Evolutionary conservation across 495 filamentous ascomycete genomes (phyloP).

Genomic region (Annulohypoxylon bovei): DNA sequence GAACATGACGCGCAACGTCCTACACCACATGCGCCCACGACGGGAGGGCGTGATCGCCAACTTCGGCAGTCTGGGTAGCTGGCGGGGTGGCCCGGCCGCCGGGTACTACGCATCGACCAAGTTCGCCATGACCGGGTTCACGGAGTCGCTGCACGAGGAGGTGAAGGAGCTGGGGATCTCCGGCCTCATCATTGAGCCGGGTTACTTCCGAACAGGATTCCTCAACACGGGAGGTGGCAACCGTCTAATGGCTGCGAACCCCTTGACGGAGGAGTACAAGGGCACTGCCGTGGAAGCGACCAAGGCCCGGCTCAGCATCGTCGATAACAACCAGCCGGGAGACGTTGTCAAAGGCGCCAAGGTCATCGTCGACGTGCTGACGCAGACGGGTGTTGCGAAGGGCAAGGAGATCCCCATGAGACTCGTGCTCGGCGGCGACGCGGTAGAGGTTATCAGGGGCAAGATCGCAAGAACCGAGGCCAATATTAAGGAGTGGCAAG

Average conservation of each 20-base stretch:
- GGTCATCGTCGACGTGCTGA: slow-evolving; percentile 59
- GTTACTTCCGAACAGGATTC: slow-evolving; percentile 54
- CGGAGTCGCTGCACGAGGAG: slow-evolving; percentile 54
- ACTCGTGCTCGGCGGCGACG: slow-evolving; percentile 49
- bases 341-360: slow-evolving; percentile 57
- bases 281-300: slow-evolving; percentile 33
- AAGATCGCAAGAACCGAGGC: slow-evolving; percentile 48
- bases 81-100: slow-evolving; percentile 41
- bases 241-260: slow-evolving; percentile 37
- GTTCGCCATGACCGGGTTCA: slow-evolving; percentile 54
- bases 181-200: slow-evolving; percentile 59
- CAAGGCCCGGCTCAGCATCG: slow-evolving; percentile 34
- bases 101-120: slow-evolving; percentile 60
- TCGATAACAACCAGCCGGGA: slow-evolving; percentile 53
- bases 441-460: slow-evolving; percentile 39
- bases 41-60: slow-evolving; percentile 56
- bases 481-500: slow-evolving; percentile 51
- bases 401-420: slow-evolving; percentile 48
- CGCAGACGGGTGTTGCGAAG: slow-evolving; percentile 49
- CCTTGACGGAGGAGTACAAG: slow-evolving; percentile 42
- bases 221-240: slow-evolving; percentile 34
- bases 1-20: slow-evolving; percentile 53
- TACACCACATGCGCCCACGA: slow-evolving; percentile 57
- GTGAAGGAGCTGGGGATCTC: slow-evolving; percentile 57
- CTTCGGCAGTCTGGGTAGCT: slow-evolving; percentile 55